Conservation (phyloP, 1,284 basidiomycete genomes). For the Ceratobasidium sp. region DNA sequence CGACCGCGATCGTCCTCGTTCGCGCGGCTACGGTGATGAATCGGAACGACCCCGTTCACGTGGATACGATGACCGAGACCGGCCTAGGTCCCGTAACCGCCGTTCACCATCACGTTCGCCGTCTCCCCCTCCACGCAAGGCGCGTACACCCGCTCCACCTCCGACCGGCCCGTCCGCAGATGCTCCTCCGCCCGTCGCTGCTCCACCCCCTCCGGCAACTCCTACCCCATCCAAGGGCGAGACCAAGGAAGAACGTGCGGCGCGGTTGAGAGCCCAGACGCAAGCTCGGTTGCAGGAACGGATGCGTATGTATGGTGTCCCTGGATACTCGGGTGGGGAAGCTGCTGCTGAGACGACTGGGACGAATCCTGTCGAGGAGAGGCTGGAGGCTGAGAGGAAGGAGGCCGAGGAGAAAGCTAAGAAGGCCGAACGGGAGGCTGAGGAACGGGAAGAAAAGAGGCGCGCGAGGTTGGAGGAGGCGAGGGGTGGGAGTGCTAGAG, state of each 20-base stretch:
- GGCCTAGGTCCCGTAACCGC: conserved; percentile 57
- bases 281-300: conserved; percentile 88
- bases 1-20: conserved; percentile 43
- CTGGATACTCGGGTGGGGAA: conserved; percentile 64
- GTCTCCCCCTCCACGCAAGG: conserved; percentile 53
- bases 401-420: conserved; percentile 87
- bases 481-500: conserved; percentile 63
- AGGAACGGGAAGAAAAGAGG: conserved; percentile 78
- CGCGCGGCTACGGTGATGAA: conserved; percentile 65
- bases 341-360: conserved; percentile 53
- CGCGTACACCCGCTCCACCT: conserved; percentile 56
- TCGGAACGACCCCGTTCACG: conserved; percentile 62
- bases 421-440: conserved; percentile 81
- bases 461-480: conserved; percentile 77
- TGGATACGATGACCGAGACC: conserved; percentile 51
- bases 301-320: conserved; percentile 86
- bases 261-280: conserved; percentile 86
- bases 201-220: conserved; percentile 68
- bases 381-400: conserved; percentile 85
- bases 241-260: conserved; percentile 87
- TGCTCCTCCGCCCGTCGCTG: conserved; percentile 66
- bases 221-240: conserved; percentile 74
- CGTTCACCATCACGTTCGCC: conserved; percentile 51
- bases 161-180: conserved; percentile 49
- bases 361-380: conserved; percentile 75